A percentile compares a stretch with the other conserved stretches of the same genome.
These are phyloP conservation scores for Penicillium sclerotigenum DNA, from an alignment of 2,329 filamentous ascomycete genomes.

Conservation along the genomic window DNA sequence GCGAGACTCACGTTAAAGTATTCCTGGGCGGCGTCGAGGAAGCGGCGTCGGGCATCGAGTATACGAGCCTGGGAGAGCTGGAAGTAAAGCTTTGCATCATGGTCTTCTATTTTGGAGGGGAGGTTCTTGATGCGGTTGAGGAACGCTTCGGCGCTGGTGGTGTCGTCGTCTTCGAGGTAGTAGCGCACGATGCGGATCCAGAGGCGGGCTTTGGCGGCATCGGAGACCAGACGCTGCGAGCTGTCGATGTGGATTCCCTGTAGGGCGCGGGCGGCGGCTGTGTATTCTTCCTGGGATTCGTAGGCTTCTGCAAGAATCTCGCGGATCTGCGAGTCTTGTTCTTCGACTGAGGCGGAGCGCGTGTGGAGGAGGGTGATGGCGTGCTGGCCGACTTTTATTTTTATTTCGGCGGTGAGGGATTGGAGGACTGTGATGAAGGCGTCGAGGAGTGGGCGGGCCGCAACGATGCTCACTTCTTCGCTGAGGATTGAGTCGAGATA, in stretches of 20 bases:
- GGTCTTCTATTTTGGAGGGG: conserved; percentile 71
- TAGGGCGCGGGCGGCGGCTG: conserved; percentile 71
- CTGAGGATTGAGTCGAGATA: conserved; percentile 68
- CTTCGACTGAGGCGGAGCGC: conserved; percentile 72
- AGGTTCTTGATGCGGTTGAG: conserved; percentile 95
- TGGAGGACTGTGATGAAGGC: conserved; percentile 64
- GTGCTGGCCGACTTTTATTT: conserved; percentile 72
- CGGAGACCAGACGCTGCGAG: conserved; percentile 77
- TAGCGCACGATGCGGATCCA: conserved; percentile 95
- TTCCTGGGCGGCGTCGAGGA: conserved; percentile 79
- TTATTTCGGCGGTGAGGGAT: conserved; percentile 55
- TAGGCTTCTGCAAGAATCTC: conserved; percentile 79
- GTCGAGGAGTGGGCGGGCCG: conserved; percentile 66
- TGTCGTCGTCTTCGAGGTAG: conserved; percentile 91
- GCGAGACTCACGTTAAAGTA: conserved; percentile 87
- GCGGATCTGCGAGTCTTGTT: conserved; percentile 76
- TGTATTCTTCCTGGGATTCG: conserved; percentile 77
- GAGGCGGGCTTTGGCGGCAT: conserved; percentile 75
- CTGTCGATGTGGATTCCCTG: conserved; percentile 84
- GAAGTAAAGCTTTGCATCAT: conserved; percentile 76
- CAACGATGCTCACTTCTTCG: conserved; percentile 71
- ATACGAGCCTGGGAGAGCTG: conserved; percentile 89
- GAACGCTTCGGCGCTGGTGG: conserved; percentile 76
- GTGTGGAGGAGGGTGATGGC: conserved; percentile 66
- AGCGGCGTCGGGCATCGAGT: conserved; percentile 82